Conservation (phyloP, 805 yeast genomes). For the Kodamaea jinghongensis region DNA sequence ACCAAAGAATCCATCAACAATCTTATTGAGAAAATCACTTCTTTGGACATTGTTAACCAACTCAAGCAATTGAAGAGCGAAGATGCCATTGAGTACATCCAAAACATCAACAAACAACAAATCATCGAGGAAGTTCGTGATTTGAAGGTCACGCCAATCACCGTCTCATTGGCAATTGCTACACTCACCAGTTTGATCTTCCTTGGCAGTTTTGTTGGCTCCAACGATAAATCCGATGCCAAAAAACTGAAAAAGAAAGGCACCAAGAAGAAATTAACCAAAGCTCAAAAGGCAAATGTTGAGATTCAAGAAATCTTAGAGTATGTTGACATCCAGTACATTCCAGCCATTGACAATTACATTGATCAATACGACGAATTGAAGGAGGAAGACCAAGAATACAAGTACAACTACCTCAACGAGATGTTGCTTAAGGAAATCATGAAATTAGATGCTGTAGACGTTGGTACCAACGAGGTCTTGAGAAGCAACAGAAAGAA, state of each 20-base stretch:
- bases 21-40: background rate
- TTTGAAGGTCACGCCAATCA: conserved; percentile 32
- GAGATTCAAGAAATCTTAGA: conserved; percentile 40
- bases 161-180: conserved; percentile 30
- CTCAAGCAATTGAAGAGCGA: conserved; percentile 26
- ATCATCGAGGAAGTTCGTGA: conserved; percentile 28
- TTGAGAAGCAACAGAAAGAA: conserved; percentile 59
- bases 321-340: conserved; percentile 38
- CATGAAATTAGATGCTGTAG: conserved; percentile 65
- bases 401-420: conserved; percentile 56
- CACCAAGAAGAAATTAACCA: conserved; percentile 36
- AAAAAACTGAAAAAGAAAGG: conserved; percentile 17
- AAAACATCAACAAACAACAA: conserved; percentile 18
- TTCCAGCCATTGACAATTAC: conserved; percentile 36
- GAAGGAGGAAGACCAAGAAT: conserved; percentile 34
- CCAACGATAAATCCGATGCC: conserved; percentile 2
- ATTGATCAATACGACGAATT: conserved; percentile 26
- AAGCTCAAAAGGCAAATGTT: conserved; percentile 40
- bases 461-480: conserved; percentile 47
- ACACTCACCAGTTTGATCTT: conserved; percentile 29
- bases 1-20: conserved; percentile 5
- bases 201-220: conserved; percentile 10
- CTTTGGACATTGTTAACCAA: conserved; percentile 20
- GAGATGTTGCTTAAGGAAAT: conserved; percentile 67
- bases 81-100: conserved; percentile 11